Conservation (phyloP, 352 stramenopile genomes). For the Phytophthora fragariaefolia region DNA sequence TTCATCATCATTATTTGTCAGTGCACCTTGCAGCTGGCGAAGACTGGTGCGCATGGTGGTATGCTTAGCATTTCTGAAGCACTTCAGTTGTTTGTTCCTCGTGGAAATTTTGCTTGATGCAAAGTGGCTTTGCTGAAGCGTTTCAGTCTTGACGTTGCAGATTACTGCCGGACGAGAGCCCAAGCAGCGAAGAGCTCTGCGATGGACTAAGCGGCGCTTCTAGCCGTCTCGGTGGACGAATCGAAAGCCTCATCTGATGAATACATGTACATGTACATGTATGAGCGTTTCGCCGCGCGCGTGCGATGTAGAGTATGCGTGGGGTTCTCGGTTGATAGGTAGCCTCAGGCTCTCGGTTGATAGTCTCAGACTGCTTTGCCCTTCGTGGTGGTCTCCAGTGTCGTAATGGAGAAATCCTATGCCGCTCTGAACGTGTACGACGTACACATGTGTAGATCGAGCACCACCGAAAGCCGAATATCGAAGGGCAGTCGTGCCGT, state of each 20-base stretch:
- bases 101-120: slow-evolving; percentile 14
- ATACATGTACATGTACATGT: no score
- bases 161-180: slow-evolving; percentile 12
- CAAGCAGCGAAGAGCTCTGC: slow-evolving; percentile 11
- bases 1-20: neutral
- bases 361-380: no score
- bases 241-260: slow-evolving; percentile 25
- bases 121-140: slow-evolving; percentile 27
- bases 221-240: slow-evolving; percentile 23
- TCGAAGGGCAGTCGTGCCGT: neutral
- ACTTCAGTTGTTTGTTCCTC: neutral
- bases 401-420: no score
- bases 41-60: no score
- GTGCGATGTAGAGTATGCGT: neutral
- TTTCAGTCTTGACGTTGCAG: slow-evolving; percentile 18
- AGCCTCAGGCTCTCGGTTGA: no score
- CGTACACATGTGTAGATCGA: neutral
- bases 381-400: no score
- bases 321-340: no score
- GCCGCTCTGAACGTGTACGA: no score
- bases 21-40: neutral
- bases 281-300: slow-evolving; percentile 3
- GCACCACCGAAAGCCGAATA: neutral
- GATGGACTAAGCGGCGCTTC: slow-evolving; percentile 5
- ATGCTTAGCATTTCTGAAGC: no score